Base-by-base conservation (phyloP, 179 eudicot species). In the Sideroxylon spinosum region DNA sequence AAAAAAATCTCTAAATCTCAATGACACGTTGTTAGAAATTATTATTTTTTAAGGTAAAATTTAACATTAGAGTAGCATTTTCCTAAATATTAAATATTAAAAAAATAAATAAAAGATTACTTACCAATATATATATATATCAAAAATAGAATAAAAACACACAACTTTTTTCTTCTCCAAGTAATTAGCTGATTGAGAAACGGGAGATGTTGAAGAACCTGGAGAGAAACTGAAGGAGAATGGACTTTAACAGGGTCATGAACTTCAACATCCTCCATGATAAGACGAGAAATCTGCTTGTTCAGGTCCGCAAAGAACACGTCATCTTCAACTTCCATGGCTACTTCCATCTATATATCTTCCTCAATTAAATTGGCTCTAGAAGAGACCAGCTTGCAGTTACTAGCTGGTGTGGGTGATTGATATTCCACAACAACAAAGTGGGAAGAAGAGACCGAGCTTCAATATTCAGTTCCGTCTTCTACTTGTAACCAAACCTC, bases 261-360 rank as follows among this genome's bases (percentile, higher is more conserved):
- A 3, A 81, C 85, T 17, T 90, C 88, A 1, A 89, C 94, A 46
- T 92, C 97, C 20, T 93, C 98, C 88, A 90, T 90, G 73, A 93
- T 89, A 13, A 94, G 81, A 67, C 90, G 92, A 68, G 93, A 90
- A 79, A 94, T 90, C 83, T 88, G 97, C 79, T 86, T 88, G 84
- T 90, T 94, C 74, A 94, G 82, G 61, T 94, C 93, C 72, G 91
- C 92, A 87, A 85, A 88, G 80, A 87, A 92, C 50, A 88, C 56
- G 81, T 93, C 97, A 85, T 93, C 95, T 77, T 92, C 97, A 2
- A 83, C 68, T 57, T 85, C 86, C 85, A 92, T 76, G 72, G 87
- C 85, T 26, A 84, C 87, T 86, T 90, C 91, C 62, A 87, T 84
- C 14, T 37, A 1, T 37, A 3, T 26, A 50, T 26, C 46, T 16